These are phyloP conservation scores for Colletotrichum scovillei DNA, from an alignment of 2,329 filamentous ascomycete genomes.

Conservation along the genomic window DNA sequence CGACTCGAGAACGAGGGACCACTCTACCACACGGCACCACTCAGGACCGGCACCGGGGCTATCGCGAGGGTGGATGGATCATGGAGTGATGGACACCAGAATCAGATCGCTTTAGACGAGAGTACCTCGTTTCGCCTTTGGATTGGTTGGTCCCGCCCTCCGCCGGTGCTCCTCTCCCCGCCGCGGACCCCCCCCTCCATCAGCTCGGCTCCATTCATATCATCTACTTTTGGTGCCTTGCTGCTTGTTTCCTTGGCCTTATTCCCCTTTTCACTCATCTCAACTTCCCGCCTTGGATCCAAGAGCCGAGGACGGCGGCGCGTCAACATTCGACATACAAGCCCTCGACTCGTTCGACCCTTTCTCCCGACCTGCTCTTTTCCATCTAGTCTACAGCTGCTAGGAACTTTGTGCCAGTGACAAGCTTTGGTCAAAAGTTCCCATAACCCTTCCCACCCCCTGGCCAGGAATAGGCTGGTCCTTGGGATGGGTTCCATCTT, in stretches of 20 bases:
- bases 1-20: not conserved
- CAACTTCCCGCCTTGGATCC: conserved; percentile 6
- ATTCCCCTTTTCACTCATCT: not conserved
- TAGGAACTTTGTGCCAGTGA: conserved; percentile 6
- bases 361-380: conserved; percentile 28
- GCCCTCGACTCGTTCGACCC: not conserved
- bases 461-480: conserved; percentile 3
- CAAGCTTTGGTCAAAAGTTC: conserved; percentile 24
- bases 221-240: not conserved
- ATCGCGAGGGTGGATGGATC: conserved; percentile 5
- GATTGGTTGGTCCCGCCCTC: not conserved
- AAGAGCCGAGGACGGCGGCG: not conserved
- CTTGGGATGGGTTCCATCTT: not conserved
- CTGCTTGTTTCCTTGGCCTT: not conserved
- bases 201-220: not conserved
- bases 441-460: not conserved
- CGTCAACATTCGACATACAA: not conserved
- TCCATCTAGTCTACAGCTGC: conserved; percentile 21
- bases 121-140: not conserved
- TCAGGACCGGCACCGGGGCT: conserved; percentile 1
- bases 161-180: conserved; percentile 1
- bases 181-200: conserved; percentile 8
- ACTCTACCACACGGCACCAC: not conserved
- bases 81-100: not conserved
- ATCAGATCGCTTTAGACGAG: not conserved